Conservation (phyloP, 257 asterid genomes). For the Mitragyna speciosa region DNA sequence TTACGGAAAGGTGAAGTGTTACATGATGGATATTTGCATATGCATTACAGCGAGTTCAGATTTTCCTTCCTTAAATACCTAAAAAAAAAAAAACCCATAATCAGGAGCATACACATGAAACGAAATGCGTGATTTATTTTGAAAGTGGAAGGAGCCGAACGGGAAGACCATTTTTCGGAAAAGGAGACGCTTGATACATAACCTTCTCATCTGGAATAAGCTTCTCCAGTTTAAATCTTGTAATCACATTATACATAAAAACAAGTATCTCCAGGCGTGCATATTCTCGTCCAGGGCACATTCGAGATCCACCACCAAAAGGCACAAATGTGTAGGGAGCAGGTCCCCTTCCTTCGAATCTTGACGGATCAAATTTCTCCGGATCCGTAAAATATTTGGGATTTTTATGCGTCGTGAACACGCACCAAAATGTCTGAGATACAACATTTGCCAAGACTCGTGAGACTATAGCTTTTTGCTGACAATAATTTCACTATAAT, state of each 20-base stretch:
- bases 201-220: neutral
- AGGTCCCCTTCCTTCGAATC: conserved; percentile 9
- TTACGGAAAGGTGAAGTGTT: too few species aligned
- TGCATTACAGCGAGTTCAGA: too few species aligned
- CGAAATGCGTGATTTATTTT: neutral
- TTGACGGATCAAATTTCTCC: neutral
- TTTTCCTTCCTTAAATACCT: neutral
- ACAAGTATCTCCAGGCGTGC: neutral
- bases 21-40: too few species aligned
- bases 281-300: conserved; percentile 14
- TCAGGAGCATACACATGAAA: neutral
- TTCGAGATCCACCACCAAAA: conserved; percentile 19
- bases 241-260: neutral
- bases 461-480: too few species aligned
- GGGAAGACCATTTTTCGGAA: neutral
- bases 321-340: conserved; percentile 16
- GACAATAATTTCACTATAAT: too few species aligned
- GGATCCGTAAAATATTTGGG: neutral
- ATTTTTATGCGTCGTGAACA: conserved; percentile 2
- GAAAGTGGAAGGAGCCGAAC: neutral
- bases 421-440: conserved; percentile 1
- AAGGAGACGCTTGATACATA: neutral
- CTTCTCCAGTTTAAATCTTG: neutral
- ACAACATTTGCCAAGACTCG: too few species aligned
- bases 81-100: neutral